Conservation (phyloP, 371 early-diverging fungal species). For the Syncephalastrum sp. region DNA sequence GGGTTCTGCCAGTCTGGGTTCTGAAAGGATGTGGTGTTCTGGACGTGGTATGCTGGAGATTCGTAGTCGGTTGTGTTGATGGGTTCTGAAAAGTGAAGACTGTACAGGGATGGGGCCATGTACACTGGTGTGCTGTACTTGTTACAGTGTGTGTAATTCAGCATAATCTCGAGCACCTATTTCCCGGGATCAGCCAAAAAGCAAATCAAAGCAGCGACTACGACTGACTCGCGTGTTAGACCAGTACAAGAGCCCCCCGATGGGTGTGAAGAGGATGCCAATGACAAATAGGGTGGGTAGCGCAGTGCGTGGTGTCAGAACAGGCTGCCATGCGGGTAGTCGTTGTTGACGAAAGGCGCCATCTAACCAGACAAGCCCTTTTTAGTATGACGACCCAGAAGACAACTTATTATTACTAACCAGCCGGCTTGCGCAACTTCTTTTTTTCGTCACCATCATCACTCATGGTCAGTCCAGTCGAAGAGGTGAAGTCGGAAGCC, state of each 20-base stretch:
- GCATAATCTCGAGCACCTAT: conserved; percentile 74
- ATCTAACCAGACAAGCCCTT: conserved; percentile 46
- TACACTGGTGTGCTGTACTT: conserved; percentile 36
- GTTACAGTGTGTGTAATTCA: conserved; percentile 91
- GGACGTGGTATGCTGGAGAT: conserved; percentile 33
- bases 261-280: conserved; percentile 89
- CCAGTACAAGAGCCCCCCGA: conserved; percentile 82
- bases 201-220: neutral
- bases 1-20: conserved; percentile 38
- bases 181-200: neutral
- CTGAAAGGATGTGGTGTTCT: conserved; percentile 29
- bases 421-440: too few relatives aligned
- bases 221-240: conserved; percentile 64
- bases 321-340: conserved; percentile 97
- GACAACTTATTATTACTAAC: too few relatives aligned
- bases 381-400: too few relatives aligned
- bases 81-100: conserved; percentile 20
- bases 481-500: too few relatives aligned
- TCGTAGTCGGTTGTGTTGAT: conserved; percentile 13
- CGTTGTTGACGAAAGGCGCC: conserved; percentile 97
- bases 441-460: too few relatives aligned
- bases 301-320: conserved; percentile 93
- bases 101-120: conserved; percentile 23
- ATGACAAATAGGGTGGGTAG: conserved; percentile 89
- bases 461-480: too few relatives aligned